Evolutionary conservation across 805 yeast genomes (phyloP).

Genomic region (Candida broadrunensis): DNA sequence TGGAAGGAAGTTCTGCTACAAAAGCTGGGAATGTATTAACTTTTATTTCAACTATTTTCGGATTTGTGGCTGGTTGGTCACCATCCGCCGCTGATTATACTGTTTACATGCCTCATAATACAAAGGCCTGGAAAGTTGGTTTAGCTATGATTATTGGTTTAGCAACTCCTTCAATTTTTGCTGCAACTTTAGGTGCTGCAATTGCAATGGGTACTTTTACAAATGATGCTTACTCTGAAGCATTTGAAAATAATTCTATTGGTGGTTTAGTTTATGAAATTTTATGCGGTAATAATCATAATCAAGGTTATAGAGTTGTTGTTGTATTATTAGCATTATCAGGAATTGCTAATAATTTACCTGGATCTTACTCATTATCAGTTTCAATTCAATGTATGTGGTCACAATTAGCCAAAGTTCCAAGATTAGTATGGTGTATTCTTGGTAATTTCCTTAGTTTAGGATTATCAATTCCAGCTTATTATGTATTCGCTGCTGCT

Average conservation of each 20-base stretch:
- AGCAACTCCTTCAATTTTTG: constrained; percentile 22
- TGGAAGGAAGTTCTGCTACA: constrained; percentile 22
- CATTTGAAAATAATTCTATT: constrained; percentile 18
- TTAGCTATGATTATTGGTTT: constrained; percentile 25
- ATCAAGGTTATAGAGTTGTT: constrained; percentile 30
- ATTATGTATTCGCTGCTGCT: constrained; percentile 25
- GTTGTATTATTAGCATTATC: constrained; percentile 29
- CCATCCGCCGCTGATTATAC: constrained; percentile 33
- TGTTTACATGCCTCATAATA: constrained; percentile 27
- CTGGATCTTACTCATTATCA: constrained; percentile 31
- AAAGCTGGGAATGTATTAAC: constrained; percentile 29
- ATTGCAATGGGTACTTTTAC: constrained; percentile 25
- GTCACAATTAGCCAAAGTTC: constrained; percentile 26
- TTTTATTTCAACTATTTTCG: constrained; percentile 26
- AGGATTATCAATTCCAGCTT: constrained; percentile 33
- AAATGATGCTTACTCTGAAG: constrained; percentile 16
- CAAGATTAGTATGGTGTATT: constrained; percentile 34
- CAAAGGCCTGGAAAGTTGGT: constrained; percentile 25
- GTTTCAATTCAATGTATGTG: constrained; percentile 29
- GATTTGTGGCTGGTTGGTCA: constrained; percentile 31
- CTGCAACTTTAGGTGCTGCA: constrained; percentile 31
- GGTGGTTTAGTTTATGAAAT: constrained; percentile 31
- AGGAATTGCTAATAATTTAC: constrained; percentile 30
- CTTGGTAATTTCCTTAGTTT: constrained; percentile 28
- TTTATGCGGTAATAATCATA: constrained; percentile 20